phyloP scores from a whole-genome alignment of 495 filamentous ascomycete genomes.

The Chaetomium cochliodes region DNA sequence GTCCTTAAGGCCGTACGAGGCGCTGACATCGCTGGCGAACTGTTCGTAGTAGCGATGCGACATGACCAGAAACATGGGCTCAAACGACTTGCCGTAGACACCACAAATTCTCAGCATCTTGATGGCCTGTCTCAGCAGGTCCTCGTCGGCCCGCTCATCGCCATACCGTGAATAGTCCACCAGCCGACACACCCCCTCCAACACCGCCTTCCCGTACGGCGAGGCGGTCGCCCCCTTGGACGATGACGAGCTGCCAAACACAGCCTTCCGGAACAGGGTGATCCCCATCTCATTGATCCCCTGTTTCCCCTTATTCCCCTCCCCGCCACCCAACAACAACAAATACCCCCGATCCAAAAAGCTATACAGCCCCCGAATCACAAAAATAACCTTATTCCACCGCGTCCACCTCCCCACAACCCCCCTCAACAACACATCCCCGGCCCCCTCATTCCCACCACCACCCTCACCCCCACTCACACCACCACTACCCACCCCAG shows the following conservation, averaged over 20 bases:
- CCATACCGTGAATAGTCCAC: constrained; percentile 67
- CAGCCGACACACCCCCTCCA: constrained; percentile 73
- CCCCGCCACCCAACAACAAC: constrained; percentile 37
- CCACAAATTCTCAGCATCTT: constrained; percentile 77
- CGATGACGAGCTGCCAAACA: constrained; percentile 42
- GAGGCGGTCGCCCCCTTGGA: constrained; percentile 10
- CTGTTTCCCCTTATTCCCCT: constrained; percentile 44
- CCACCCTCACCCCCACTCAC: constrained; percentile 47
- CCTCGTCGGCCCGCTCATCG: constrained; percentile 49
- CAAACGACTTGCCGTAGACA: constrained; percentile 75
- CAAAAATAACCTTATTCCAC: constrained; percentile 77
- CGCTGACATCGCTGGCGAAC: constrained; percentile 63
- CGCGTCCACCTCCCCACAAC: constrained; percentile 69
- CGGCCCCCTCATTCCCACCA: constrained; percentile 16
- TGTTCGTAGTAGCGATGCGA: constrained; percentile 62
- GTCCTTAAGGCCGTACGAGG: constrained; percentile 56
- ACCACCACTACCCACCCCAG: neutral
- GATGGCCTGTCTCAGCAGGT: constrained; percentile 67
- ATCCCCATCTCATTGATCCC: constrained; percentile 58
- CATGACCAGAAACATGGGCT: constrained; percentile 65
- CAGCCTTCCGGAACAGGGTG: constrained; percentile 59
- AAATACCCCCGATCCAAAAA: constrained; percentile 90
- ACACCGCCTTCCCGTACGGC: constrained; percentile 54
- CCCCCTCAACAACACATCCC: constrained; percentile 57
- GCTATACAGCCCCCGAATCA: constrained; percentile 81